These are phyloP conservation scores for Aquilaria agallochum DNA, from an alignment of 441 rosid species.

Conservation along the genomic window DNA sequence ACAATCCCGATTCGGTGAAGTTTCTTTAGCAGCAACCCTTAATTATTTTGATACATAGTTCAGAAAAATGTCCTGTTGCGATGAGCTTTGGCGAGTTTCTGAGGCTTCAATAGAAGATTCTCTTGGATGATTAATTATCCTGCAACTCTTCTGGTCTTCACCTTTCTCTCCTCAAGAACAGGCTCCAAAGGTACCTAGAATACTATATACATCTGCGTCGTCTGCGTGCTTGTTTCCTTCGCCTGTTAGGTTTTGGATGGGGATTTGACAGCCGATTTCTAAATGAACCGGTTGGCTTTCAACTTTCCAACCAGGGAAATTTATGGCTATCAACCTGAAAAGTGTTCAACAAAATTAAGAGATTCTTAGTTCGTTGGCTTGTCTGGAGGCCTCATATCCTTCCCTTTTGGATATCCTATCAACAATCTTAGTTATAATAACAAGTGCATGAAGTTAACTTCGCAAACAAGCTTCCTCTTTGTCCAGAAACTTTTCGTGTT, in stretches of 20 bases:
- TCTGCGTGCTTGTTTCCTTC: too few relatives aligned
- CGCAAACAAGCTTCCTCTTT: not conserved
- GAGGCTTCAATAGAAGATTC: too few relatives aligned
- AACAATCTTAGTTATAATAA: conserved; percentile 18
- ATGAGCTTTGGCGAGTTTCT: too few relatives aligned
- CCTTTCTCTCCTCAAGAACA: too few relatives aligned
- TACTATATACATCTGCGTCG: too few relatives aligned
- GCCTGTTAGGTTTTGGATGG: not conserved
- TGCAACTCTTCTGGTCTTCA: too few relatives aligned
- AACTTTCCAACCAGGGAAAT: conserved; percentile 15
- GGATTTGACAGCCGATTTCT: not conserved
- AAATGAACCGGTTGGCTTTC: conserved; percentile 16
- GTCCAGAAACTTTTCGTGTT: not conserved
- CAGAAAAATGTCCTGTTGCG: too few relatives aligned
- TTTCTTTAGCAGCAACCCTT: too few relatives aligned
- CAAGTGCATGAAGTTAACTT: conserved; percentile 26
- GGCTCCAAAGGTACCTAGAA: too few relatives aligned
- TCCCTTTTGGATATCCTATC: conserved; percentile 35
- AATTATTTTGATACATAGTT: too few relatives aligned
- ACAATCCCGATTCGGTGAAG: too few relatives aligned
- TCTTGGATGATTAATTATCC: too few relatives aligned
- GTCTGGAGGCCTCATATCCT: conserved; percentile 10
- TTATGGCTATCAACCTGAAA: conserved; percentile 13
- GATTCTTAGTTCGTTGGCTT: conserved; percentile 7
- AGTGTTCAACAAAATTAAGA: conserved; percentile 9